Conservation (phyloP, 2,329 filamentous ascomycete species). For the Neophaeococcomyces mojaviensis region DNA sequence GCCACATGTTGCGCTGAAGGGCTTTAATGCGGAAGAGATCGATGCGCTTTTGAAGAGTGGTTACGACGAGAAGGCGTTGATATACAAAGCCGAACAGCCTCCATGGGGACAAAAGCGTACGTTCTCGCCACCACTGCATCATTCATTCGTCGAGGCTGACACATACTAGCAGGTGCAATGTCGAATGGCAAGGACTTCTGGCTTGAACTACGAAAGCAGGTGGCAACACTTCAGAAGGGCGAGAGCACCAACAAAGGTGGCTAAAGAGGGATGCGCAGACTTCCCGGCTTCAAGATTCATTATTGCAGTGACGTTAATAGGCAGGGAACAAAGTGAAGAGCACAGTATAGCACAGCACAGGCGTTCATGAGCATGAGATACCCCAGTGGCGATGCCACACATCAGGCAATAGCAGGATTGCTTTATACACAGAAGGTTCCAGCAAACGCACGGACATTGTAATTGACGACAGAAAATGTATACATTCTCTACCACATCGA, state of each 20-base stretch:
- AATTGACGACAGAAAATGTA: no score
- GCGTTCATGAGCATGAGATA: slow-evolving; percentile 6
- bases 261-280: slow-evolving; percentile 9
- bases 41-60: slow-evolving; percentile 35
- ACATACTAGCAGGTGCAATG: slow-evolving; percentile 37
- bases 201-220: slow-evolving; percentile 42
- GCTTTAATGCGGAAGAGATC: slow-evolving; percentile 38
- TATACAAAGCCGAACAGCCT: slow-evolving; percentile 30
- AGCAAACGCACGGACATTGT: neutral
- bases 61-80: slow-evolving; percentile 30
- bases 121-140: slow-evolving; percentile 12
- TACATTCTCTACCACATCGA: no score
- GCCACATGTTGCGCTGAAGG: slow-evolving; percentile 33
- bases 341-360: slow-evolving; percentile 1
- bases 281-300: neutral
- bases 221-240: slow-evolving; percentile 32
- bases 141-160: slow-evolving; percentile 9
- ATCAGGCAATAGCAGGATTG: neutral
- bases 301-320: slow-evolving; percentile 13
- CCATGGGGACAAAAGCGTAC: slow-evolving; percentile 41
- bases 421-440: neutral
- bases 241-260: slow-evolving; percentile 21
- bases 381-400: neutral
- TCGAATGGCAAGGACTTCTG: slow-evolving; percentile 44
- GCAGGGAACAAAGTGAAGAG: neutral